phyloP scores from a whole-genome alignment of 2,329 filamentous ascomycete genomes.

The Alternaria triticina region DNA sequence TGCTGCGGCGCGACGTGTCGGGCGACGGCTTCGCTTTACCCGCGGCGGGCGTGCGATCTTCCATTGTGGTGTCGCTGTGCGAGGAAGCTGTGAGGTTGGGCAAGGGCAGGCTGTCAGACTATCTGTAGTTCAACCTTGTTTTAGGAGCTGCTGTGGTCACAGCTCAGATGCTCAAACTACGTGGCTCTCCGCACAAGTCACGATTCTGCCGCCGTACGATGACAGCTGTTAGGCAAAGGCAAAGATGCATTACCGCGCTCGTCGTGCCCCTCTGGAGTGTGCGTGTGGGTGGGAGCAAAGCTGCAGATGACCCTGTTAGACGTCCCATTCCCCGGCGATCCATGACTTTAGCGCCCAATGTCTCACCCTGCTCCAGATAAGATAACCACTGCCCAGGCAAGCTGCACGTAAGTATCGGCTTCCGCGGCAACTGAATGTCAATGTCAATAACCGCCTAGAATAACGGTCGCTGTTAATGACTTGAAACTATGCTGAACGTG shows the following conservation, averaged over 20 bases:
- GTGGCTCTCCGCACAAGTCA: constrained; percentile 23
- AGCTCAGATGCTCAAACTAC: constrained; percentile 7
- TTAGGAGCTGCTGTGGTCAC: constrained; percentile 10
- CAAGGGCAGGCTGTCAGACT: constrained; percentile 7
- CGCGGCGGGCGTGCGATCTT: constrained; percentile 34
- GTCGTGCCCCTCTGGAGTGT: constrained; percentile 20
- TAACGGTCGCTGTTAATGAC: neutral
- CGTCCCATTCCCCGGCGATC: constrained; percentile 10
- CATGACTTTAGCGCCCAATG: constrained; percentile 13
- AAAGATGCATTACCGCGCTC: constrained; percentile 13
- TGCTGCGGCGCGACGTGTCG: constrained; percentile 34
- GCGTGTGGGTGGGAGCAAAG: constrained; percentile 15
- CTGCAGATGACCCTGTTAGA: constrained; percentile 31
- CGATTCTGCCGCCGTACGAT: constrained; percentile 18
- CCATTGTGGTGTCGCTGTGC: constrained; percentile 32
- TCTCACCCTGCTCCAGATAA: constrained; percentile 14
- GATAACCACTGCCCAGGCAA: neutral
- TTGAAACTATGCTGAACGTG: neutral
- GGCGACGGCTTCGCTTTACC: constrained; percentile 31
- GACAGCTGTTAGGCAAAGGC: neutral
- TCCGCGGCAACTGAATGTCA: neutral
- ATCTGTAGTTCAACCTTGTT: constrained; percentile 11
- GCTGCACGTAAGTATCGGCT: neutral
- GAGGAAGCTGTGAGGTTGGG: constrained; percentile 13
- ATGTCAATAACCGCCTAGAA: neutral